Percentiles rank a stretch among this genome's conserved stretches.
phyloP scores from a whole-genome alignment of 352 stramenopile species.

The Phytophthora ramorum region DNA sequence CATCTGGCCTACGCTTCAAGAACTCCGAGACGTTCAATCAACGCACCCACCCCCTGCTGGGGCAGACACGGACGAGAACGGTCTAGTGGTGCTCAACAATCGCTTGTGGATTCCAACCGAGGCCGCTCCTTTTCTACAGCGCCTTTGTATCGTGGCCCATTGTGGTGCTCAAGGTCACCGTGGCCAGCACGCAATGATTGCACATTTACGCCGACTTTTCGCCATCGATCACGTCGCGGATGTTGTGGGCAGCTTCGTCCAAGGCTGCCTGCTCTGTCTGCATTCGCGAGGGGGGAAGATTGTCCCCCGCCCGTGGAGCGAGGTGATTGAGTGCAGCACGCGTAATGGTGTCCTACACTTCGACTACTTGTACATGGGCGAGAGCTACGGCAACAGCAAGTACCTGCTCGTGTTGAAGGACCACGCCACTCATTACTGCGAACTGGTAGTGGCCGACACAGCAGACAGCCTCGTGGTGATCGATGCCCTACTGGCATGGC shows the following conservation, averaged over 20 bases:
- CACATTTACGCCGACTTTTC: too few species aligned
- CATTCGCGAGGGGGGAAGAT: too few species aligned
- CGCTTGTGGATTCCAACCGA: not conserved
- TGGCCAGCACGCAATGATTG: not conserved
- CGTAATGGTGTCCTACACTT: too few species aligned
- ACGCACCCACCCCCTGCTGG: not conserved
- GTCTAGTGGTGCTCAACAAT: not conserved
- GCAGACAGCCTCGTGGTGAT: too few species aligned
- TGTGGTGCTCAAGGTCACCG: too few species aligned
- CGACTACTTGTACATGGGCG: slow-evolving; percentile 41
- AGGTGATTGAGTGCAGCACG: slow-evolving; percentile 14
- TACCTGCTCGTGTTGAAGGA: slow-evolving; percentile 48
- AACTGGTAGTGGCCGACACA: too few species aligned
- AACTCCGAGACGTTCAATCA: not conserved
- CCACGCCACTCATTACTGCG: too few species aligned
- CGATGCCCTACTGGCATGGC: too few species aligned
- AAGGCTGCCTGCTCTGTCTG: too few species aligned
- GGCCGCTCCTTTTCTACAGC: not conserved
- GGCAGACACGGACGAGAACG: not conserved
- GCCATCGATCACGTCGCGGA: too few species aligned
- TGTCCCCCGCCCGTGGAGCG: not conserved
- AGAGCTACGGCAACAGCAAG: slow-evolving; percentile 16
- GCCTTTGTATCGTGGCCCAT: not conserved
- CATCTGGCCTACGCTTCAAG: not conserved
- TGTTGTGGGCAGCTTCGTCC: too few species aligned